These are phyloP conservation scores for Dillenia suffruticosa DNA, from an alignment of 164 flowering plant species.

Conservation along the genomic window DNA sequence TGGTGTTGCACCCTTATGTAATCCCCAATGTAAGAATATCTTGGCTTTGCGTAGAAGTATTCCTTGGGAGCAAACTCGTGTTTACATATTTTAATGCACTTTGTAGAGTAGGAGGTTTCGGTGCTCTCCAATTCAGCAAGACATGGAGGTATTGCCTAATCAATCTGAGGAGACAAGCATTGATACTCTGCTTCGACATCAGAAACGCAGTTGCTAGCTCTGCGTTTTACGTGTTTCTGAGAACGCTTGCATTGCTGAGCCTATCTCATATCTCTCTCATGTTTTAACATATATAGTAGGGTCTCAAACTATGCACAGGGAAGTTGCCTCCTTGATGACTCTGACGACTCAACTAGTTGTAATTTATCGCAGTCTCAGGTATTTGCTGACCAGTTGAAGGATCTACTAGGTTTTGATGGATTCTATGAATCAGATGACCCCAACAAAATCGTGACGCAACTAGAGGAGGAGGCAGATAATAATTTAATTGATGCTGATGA, in stretches of 20 bases:
- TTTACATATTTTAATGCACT: conserved; percentile 18
- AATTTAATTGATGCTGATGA: conserved; percentile 2
- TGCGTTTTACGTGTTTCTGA: conserved; percentile 16
- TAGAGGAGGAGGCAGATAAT: conserved; percentile 8
- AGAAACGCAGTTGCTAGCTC: conserved; percentile 79
- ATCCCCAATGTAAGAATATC: conserved; percentile 43
- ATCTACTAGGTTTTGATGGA: conserved; percentile 45
- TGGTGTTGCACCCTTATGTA: conserved; percentile 43
- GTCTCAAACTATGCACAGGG: conserved; percentile 5
- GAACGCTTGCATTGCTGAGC: conserved; percentile 29
- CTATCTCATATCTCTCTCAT: conserved; percentile 53
- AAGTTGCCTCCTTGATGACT: conserved; percentile 39
- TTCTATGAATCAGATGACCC: neutral
- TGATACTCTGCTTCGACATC: conserved; percentile 61
- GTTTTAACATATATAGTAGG: conserved; percentile 22
- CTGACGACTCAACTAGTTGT: conserved; percentile 18
- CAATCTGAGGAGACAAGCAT: conserved; percentile 55
- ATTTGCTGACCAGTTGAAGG: conserved; percentile 40
- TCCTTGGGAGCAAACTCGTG: neutral
- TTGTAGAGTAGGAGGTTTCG: conserved; percentile 59
- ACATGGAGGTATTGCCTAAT: conserved; percentile 77
- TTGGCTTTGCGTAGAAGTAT: neutral
- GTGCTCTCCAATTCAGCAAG: conserved; percentile 28
- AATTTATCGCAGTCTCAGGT: conserved; percentile 12
- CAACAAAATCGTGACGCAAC: neutral